Base-by-base conservation (phyloP, 768 basidiomycete genomes). In the Hygrocybe coccinea region DNA sequence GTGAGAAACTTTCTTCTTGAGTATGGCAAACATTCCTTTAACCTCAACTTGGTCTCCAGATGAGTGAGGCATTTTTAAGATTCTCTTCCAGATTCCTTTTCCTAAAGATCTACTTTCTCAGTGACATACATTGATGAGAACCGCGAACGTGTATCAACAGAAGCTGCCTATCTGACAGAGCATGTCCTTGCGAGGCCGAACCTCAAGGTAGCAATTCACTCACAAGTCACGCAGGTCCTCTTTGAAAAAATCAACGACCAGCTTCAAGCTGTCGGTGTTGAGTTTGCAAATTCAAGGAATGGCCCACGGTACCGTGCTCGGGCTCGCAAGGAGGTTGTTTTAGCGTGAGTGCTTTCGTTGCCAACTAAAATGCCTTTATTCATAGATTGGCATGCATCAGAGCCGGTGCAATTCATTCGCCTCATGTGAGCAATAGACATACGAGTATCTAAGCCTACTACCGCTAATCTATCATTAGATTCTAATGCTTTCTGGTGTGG, bases 401-500 rank as follows among this genome's bases (percentile, higher is more conserved):
- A 33, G 82, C 79, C 29, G 84, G 84, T 0, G 77, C 85, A 2
- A 66, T 86, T 5, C 81, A 85, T 56, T 79, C 81, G 12, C 84
- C 84, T 1, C 80, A 81, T 14, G 77, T 74, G 50, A 48, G 69
- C 58, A 10, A n/a, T 46, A 34, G 33, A 11, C 22, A 19, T 49
- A n/a, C 38, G 37, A n/a, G 50, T 15, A 34, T 8, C 29, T 35
- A 50, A 8, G 9, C 14, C 2, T 17, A 7, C 43, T 21, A 36
- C 9, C 3, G 35, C n/a, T 21, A 36, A n/a, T 9, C 17, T 24
- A 12, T 17, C 12, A n/a, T 19, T 69, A 87, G 73, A 78, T 88
- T 50, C 74, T 89, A 12, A 77, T 87, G 76, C 75, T 89, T 15
- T 89, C 87, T 36, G 91, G 91, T 10, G 71, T 94, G 46, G 91